Base-by-base conservation (phyloP, 2,329 filamentous ascomycete species). In the Escovopsis sp. region DNA sequence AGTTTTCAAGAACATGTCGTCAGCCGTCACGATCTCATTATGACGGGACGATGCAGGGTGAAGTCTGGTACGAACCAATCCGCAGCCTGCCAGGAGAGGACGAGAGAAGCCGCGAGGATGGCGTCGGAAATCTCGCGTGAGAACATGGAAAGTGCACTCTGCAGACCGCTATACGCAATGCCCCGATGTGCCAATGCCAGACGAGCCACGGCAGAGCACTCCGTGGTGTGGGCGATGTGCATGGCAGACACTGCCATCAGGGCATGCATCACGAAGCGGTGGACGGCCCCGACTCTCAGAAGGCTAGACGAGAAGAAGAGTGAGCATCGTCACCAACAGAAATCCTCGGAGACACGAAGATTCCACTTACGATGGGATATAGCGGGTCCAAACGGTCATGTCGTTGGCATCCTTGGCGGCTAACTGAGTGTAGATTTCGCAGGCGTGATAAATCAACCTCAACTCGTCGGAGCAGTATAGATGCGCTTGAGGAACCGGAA, bases 31-130 rank as follows among this genome's bases (percentile, higher is more conserved):
- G 31, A 18, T 12, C 10, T 15, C n/a, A n/a, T 23, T 31, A 11
- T 21, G 15, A 19, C 30, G 28, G 26, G 13, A 25, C 25, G 18
- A 26, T 37, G 27, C 36, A 41, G 34, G 23, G 34, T 15, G 27
- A n/a, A 16, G 26, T 33, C 16, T 38, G 78, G 66, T 70, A 92
- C 88, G 87, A 96, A 63, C 88, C 87, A 96, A 63, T 96, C 88
- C 40, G 79, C 90, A 37, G 85, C 83, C 62, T 96, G 88, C 87
- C 90, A 96, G 27, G 87, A 92, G 34, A 98, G 70, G 33, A 96
- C 72, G 31, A 94, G 75, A 18, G 88, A 94, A 23, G 87, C 84
- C 18, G 87, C 88, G 36, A 98, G 70, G 42, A 94, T 79, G 30
- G 87, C 86, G 58, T 98, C 88, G 2, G 85, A 88, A 41, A 86